Base-by-base conservation (phyloP, 345 rosid genomes). In the Pseudoturritis turrita region DNA sequence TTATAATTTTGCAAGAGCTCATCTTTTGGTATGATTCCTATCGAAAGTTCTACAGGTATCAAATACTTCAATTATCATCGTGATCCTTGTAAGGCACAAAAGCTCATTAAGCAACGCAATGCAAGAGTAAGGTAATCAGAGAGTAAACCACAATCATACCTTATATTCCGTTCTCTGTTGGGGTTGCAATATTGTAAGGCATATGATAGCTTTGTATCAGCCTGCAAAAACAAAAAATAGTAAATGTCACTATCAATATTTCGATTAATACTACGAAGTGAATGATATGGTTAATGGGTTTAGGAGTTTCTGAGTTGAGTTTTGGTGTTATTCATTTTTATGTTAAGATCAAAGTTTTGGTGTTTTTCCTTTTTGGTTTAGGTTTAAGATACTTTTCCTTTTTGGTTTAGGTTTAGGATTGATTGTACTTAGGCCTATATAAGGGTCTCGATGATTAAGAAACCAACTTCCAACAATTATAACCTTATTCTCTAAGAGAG, bases 41-140 rank as follows among this genome's bases (percentile, higher is more conserved):
- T 55, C 9, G 96, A 95, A 74, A 95, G 92, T 85, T 89, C 91
- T 65, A 95, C 99, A 3, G 97, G 97, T 81, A 95, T 86, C 77
- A 95, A 79, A 74, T 91, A 95, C 75, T 91, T 95, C 43, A 95
- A 79, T 78, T n/a, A 95, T 89, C 99, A 91, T 95, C 91, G 96
- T 95, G 81, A 59, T 49, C 36, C 46, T 52, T 1, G 51, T 6
- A 75, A 61, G 50, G 35, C 70, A 69, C 43, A 29, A 28, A 37
- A 39, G 22, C 59, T 57, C 52, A 47, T 53, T 44, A 54, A 51
- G 50, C 2, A 33, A 75, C 4, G 14, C n/a, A 50, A 40, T 13
- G 35, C 59, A 75, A 44, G 43, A 21, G 12, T 49, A 46, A 33
- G 13, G n/a, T 21, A 41, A 67, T 60, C 18, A 44, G 33, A 35